These are phyloP conservation scores for Exsudoporus frostii DNA, from an alignment of 768 basidiomycete genomes.

Conservation along the genomic window DNA sequence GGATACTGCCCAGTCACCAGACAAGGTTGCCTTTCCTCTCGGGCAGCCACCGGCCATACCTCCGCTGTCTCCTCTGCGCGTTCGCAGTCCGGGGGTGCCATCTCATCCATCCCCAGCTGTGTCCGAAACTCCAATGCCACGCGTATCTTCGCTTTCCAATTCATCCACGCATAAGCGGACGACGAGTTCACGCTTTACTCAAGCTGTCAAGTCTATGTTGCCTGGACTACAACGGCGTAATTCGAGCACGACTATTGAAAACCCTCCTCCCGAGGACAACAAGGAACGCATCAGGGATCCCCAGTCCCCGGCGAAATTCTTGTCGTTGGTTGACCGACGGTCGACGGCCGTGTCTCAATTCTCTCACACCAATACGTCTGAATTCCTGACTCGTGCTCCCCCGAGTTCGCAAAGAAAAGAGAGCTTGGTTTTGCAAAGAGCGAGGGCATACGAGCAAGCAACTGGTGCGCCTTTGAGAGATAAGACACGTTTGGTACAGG, in stretches of 20 bases:
- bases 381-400: slow-evolving; percentile 7
- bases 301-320: slow-evolving; percentile 8
- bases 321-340: slow-evolving; percentile 16
- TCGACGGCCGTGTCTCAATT: neutral
- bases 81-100: slow-evolving; percentile 17
- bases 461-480: slow-evolving; percentile 11
- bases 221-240: slow-evolving; percentile 16
- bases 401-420: slow-evolving; percentile 12
- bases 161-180: slow-evolving; percentile 16
- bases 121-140: slow-evolving; percentile 18
- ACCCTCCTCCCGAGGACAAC: slow-evolving; percentile 2
- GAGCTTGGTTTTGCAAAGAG: slow-evolving; percentile 31
- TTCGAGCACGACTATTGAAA: slow-evolving; percentile 5
- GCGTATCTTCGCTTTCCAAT: slow-evolving; percentile 8
- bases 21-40: slow-evolving; percentile 2
- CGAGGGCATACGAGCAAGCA: slow-evolving; percentile 27
- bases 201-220: slow-evolving; percentile 27
- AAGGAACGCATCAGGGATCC: slow-evolving; percentile 9
- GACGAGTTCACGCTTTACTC: slow-evolving; percentile 18
- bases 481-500: neutral
- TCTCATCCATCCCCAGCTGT: slow-evolving; percentile 11
- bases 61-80: slow-evolving; percentile 15
- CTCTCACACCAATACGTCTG: slow-evolving; percentile 1
- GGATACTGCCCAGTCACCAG: slow-evolving; percentile 1
- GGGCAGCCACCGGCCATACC: slow-evolving; percentile 3